These are phyloP conservation scores for Coemansia reversa DNA, from an alignment of 192 early-diverging fungal genomes.

Conservation along the genomic window DNA sequence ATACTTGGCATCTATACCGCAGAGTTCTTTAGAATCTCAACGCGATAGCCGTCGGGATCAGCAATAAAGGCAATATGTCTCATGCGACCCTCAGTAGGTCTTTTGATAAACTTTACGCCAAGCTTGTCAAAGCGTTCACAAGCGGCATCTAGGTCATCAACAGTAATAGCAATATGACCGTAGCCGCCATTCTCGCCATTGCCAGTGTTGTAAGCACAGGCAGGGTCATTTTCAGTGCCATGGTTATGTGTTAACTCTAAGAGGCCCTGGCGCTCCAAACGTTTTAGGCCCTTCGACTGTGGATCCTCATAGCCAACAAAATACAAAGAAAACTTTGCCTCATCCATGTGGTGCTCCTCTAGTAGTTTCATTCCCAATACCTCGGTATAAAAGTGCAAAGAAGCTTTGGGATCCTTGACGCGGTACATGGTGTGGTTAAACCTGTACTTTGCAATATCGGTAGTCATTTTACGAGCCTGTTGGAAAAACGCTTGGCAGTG, in stretches of 20 bases:
- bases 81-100: slow-evolving; percentile 72
- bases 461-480: slow-evolving; percentile 39
- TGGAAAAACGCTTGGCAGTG: neutral
- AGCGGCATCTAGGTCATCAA: slow-evolving; percentile 75
- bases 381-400: slow-evolving; percentile 72
- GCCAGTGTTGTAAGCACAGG: slow-evolving; percentile 66
- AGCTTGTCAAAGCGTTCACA: slow-evolving; percentile 71
- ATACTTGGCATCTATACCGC: slow-evolving; percentile 17
- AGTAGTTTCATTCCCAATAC: slow-evolving; percentile 72
- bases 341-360: slow-evolving; percentile 31
- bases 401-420: slow-evolving; percentile 76
- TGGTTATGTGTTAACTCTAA: slow-evolving; percentile 88
- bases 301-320: slow-evolving; percentile 71
- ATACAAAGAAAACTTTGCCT: slow-evolving; percentile 65
- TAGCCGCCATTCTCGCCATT: slow-evolving; percentile 75
- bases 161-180: slow-evolving; percentile 79
- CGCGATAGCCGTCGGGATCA: slow-evolving; percentile 85
- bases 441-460: slow-evolving; percentile 47
- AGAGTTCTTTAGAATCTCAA: slow-evolving; percentile 61
- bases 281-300: slow-evolving; percentile 37
- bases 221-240: slow-evolving; percentile 69
- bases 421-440: slow-evolving; percentile 88
- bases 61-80: slow-evolving; percentile 80
- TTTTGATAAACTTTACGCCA: slow-evolving; percentile 76
- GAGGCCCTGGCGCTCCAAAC: slow-evolving; percentile 66